Percentiles rank a stretch among this genome's conserved stretches.
phyloP scores from a whole-genome alignment of 805 yeast genomes.

The Saturnispora bothae region DNA sequence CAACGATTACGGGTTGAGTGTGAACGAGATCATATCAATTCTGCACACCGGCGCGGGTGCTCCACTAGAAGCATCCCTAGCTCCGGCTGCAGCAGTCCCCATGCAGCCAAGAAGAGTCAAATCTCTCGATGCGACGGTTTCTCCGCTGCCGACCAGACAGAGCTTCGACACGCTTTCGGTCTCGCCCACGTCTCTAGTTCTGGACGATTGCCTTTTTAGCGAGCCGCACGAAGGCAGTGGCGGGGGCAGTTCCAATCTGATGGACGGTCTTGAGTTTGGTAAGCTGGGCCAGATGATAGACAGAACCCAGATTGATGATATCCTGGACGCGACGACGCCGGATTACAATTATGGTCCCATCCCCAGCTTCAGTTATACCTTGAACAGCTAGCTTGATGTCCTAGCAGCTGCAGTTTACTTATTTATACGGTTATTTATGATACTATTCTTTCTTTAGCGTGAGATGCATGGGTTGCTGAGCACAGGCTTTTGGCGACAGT shows the following conservation, averaged over 20 bases:
- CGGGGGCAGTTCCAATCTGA: background rate
- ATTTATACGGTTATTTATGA: too few relatives aligned
- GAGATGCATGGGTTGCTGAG: too few relatives aligned
- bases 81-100: background rate
- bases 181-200: background rate
- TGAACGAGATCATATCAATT: constrained; percentile 4
- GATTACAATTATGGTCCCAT: too few relatives aligned
- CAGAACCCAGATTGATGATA: background rate
- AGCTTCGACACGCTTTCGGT: background rate
- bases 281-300: background rate
- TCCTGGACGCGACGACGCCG: too few relatives aligned
- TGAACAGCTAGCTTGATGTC: too few relatives aligned
- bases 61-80: background rate
- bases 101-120: too few relatives aligned
- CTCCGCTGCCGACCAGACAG: too few relatives aligned
- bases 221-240: background rate
- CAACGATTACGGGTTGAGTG: constrained; percentile 6
- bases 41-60: background rate
- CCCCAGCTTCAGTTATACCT: too few relatives aligned
- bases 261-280: background rate
- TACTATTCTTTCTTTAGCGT: too few relatives aligned
- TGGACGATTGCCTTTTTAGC: background rate
- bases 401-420: too few relatives aligned
- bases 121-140: too few relatives aligned
- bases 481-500: too few relatives aligned